phyloP scores from a whole-genome alignment of 257 asterid species.

The Nicotiana otophora region DNA sequence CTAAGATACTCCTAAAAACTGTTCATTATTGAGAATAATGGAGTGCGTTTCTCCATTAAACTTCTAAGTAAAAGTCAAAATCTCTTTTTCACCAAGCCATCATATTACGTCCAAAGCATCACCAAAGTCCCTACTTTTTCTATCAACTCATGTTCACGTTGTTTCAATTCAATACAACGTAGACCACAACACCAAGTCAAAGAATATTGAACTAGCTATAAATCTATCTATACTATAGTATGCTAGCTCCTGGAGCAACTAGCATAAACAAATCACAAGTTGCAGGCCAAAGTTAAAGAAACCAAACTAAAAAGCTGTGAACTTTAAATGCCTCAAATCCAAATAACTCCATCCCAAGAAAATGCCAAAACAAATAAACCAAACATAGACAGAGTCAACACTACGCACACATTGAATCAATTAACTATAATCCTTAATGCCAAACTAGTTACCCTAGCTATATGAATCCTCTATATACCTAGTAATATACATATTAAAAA shows the following conservation, averaged over 20 bases:
- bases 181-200: not conserved
- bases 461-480: not conserved
- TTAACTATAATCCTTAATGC: not conserved
- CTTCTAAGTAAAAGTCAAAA: not conserved
- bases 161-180: not conserved
- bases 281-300: not conserved
- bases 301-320: not conserved
- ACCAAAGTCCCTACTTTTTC: not conserved
- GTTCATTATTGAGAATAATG: not conserved
- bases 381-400: not conserved
- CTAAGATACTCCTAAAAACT: not conserved
- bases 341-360: not conserved
- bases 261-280: not conserved
- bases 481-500: not conserved
- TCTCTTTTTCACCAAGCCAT: not conserved
- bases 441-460: not conserved
- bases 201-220: not conserved
- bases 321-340: not conserved
- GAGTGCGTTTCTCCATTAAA: not conserved
- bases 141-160: not conserved
- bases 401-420: not conserved
- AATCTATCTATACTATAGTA: not conserved
- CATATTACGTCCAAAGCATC: not conserved
- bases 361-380: not conserved
- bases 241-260: not conserved